Evolutionary conservation across 2,329 filamentous ascomycete species (phyloP).

Genomic region (Fusarium transvaalense): DNA sequence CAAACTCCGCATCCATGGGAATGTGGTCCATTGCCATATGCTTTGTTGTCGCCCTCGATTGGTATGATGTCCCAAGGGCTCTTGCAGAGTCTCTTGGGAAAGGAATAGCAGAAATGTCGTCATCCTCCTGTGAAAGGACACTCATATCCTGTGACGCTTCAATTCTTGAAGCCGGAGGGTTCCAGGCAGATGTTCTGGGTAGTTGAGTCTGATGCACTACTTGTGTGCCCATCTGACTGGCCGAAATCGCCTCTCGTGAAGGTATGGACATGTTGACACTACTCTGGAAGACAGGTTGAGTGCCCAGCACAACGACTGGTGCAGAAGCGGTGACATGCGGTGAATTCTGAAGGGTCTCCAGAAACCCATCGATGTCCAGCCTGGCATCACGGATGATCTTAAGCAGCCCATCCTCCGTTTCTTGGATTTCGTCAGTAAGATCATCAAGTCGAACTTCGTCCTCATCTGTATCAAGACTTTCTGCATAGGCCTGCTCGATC

Average conservation of each 20-base stretch:
- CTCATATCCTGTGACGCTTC: constrained; percentile 38
- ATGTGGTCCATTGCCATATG: constrained; percentile 6
- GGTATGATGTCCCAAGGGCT: constrained; percentile 9
- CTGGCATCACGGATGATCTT: constrained; percentile 59
- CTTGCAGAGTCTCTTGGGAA: constrained; percentile 47
- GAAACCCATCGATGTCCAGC: constrained; percentile 58
- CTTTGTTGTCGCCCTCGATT: constrained; percentile 17
- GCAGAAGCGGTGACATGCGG: constrained; percentile 17
- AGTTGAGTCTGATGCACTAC: constrained; percentile 67
- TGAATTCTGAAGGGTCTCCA: constrained; percentile 47
- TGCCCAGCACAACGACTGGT: constrained; percentile 58
- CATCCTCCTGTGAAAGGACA: constrained; percentile 45
- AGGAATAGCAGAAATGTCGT: constrained; percentile 33
- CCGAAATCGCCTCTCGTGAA: constrained; percentile 51
- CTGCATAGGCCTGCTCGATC: constrained; percentile 64
- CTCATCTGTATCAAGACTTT: constrained; percentile 64
- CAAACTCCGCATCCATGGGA: constrained; percentile 39
- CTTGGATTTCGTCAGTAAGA: constrained; percentile 59
- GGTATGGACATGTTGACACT: constrained; percentile 52
- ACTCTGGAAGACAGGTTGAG: constrained; percentile 55
- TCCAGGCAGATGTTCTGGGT: constrained; percentile 47
- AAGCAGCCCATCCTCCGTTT: constrained; percentile 59
- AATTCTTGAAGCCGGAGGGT: constrained; percentile 38
- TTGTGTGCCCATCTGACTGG: constrained; percentile 57
- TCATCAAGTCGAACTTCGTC: constrained; percentile 65